These are phyloP conservation scores for Domatiomyces globalis DNA, from an alignment of 2,329 filamentous ascomycete genomes.

Conservation along the genomic window DNA sequence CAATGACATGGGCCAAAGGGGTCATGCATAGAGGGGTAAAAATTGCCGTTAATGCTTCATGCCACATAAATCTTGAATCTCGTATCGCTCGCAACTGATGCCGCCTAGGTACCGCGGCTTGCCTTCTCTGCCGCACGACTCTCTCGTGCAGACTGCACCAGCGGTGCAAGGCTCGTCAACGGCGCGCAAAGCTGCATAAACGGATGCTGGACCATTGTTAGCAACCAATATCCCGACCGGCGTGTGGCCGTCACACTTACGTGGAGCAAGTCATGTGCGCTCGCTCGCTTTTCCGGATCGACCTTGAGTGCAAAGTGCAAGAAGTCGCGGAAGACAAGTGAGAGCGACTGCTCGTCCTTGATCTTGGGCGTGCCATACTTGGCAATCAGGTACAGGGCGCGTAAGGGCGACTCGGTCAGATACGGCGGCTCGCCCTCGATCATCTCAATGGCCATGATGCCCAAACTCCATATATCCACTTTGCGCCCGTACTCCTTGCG, in stretches of 20 bases:
- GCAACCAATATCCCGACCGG: not conserved
- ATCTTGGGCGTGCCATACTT: slow-evolving; percentile 93
- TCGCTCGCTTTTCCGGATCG: slow-evolving; percentile 90
- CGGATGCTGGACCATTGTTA: slow-evolving; percentile 44
- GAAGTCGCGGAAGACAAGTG: slow-evolving; percentile 92
- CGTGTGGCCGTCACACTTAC: slow-evolving; percentile 41
- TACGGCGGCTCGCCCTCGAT: slow-evolving; percentile 97
- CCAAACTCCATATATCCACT: slow-evolving; percentile 96
- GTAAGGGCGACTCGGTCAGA: slow-evolving; percentile 92
- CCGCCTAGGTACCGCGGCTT: slow-evolving; percentile 39
- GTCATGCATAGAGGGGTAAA: not conserved
- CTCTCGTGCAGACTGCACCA: slow-evolving; percentile 73
- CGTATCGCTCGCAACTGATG: not conserved
- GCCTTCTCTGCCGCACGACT: slow-evolving; percentile 76
- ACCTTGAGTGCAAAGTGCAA: slow-evolving; percentile 87
- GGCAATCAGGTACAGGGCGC: slow-evolving; percentile 92
- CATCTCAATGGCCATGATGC: slow-evolving; percentile 99
- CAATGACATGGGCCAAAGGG: too few relatives aligned
- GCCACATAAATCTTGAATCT: not conserved
- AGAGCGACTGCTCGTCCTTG: slow-evolving; percentile 96
- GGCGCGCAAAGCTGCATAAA: slow-evolving; percentile 68
- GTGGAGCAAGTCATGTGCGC: slow-evolving; percentile 80
- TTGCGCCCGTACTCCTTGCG: slow-evolving; percentile 98
- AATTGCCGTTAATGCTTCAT: not conserved
- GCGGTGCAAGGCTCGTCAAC: slow-evolving; percentile 61